Conservation (phyloP, 129 eudicot genomes). For the Escallonia rubra region DNA sequence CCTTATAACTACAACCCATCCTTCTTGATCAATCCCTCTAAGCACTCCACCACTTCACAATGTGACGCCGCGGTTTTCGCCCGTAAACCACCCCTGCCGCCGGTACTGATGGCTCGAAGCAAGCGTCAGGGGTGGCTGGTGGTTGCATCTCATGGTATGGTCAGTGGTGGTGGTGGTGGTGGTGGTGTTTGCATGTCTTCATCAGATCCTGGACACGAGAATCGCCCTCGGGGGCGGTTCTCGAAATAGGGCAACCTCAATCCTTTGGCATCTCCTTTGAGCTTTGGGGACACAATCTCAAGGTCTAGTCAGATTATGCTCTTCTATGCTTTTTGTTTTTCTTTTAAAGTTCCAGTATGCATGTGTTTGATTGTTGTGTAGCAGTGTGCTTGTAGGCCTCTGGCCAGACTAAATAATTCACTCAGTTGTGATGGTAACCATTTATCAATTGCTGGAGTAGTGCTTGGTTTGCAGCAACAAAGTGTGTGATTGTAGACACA, state of each 20-base stretch:
- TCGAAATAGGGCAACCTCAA: constrained; percentile 52
- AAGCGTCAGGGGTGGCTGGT: not conserved
- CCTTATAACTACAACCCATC: constrained; percentile 18
- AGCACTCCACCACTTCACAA: constrained; percentile 10
- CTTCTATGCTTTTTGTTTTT: not conserved
- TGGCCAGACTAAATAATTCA: constrained; percentile 7
- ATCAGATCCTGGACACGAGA: constrained; percentile 3
- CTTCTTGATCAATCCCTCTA: constrained; percentile 34
- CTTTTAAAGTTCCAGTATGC: not conserved
- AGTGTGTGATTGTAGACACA: not conserved
- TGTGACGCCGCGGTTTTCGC: not conserved
- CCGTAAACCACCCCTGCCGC: constrained; percentile 8
- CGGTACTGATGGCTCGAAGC: not conserved
- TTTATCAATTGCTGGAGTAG: not conserved
- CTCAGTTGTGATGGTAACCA: not conserved
- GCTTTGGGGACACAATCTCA: constrained; percentile 20
- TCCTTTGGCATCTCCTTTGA: constrained; percentile 54
- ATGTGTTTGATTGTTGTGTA: not conserved
- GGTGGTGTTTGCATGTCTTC: constrained; percentile 5
- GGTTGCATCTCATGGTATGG: no score
- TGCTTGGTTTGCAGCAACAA: not conserved
- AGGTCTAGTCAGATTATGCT: constrained; percentile 22
- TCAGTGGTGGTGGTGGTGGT: constrained; percentile 2
- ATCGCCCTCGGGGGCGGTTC: constrained; percentile 6
- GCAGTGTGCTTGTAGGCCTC: constrained; percentile 8